A percentile compares a stretch with the other conserved stretches of the same genome.
Evolutionary conservation across 306 rosid genomes (phyloP).

Genomic region (Fragaria vesca): DNA sequence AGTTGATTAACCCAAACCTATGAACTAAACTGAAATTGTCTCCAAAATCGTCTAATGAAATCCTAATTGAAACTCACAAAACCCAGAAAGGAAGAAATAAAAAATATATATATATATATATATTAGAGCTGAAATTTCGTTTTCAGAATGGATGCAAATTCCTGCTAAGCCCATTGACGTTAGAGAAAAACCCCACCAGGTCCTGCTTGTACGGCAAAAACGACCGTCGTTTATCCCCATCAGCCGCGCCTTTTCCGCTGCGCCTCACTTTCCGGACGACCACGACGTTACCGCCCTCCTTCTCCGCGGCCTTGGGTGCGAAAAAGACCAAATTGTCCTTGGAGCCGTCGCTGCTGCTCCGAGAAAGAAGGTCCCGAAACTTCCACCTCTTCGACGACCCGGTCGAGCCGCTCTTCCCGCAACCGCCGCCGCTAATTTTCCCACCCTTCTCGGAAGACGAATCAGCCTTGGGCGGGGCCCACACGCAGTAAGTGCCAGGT

Average conservation of each 20-base stretch:
- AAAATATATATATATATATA: too few relatives aligned
- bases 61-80: not conserved
- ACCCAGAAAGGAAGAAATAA: not conserved
- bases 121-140: not conserved
- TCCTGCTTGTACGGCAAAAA: slow-evolving; percentile 47
- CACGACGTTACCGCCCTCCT: slow-evolving; percentile 4
- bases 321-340: slow-evolving; percentile 34
- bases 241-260: slow-evolving; percentile 12
- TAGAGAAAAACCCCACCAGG: slow-evolving; percentile 46
- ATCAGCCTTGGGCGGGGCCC: slow-evolving; percentile 47
- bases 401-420: slow-evolving; percentile 55
- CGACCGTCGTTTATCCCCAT: slow-evolving; percentile 38
- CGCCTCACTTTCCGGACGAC: slow-evolving; percentile 8
- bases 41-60: not conserved
- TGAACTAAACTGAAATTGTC: not conserved
- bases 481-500: slow-evolving; percentile 58
- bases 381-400: slow-evolving; percentile 74
- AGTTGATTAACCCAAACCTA: not conserved
- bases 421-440: not conserved
- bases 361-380: slow-evolving; percentile 47
- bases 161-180: slow-evolving; percentile 50
- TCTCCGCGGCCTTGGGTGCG: not conserved
- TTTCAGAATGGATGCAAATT: slow-evolving; percentile 51
- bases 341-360: slow-evolving; percentile 51
- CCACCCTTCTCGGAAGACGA: not conserved